Evolutionary conservation across 495 filamentous ascomycete genomes (phyloP).

Genomic region (Trichoderma asperelloides): DNA sequence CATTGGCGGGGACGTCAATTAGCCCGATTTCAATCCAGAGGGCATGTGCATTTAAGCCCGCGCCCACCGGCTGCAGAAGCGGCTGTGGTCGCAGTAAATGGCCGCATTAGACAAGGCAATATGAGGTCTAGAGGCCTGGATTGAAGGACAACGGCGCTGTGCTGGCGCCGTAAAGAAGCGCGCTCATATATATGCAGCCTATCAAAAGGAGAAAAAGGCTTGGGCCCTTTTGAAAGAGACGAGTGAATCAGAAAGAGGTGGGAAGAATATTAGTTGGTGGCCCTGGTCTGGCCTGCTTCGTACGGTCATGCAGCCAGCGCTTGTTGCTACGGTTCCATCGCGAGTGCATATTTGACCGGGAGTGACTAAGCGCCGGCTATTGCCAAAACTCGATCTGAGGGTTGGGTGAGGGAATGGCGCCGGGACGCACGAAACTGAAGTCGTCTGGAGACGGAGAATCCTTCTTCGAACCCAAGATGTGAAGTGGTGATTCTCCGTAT

Average conservation of each 20-base stretch:
- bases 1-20: not conserved
- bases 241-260: not conserved
- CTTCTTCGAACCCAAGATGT: not conserved
- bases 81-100: not conserved
- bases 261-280: not conserved
- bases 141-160: not conserved
- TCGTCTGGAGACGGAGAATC: not conserved
- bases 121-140: not conserved
- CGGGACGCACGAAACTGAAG: not conserved
- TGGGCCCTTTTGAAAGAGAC: not conserved
- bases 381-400: not conserved
- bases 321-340: constrained; percentile 5
- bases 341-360: not conserved
- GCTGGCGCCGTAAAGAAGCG: constrained; percentile 1
- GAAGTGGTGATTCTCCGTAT: not conserved
- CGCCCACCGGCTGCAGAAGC: not conserved
- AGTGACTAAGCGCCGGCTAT: not conserved
- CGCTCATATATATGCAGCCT: not conserved
- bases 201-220: not conserved
- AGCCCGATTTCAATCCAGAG: not conserved
- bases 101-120: not conserved
- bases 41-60: not conserved
- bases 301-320: not conserved
- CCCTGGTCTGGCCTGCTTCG: not conserved
- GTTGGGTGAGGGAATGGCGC: not conserved